Base-by-base conservation (phyloP, 306 rosid species). In the Malus fusca region DNA sequence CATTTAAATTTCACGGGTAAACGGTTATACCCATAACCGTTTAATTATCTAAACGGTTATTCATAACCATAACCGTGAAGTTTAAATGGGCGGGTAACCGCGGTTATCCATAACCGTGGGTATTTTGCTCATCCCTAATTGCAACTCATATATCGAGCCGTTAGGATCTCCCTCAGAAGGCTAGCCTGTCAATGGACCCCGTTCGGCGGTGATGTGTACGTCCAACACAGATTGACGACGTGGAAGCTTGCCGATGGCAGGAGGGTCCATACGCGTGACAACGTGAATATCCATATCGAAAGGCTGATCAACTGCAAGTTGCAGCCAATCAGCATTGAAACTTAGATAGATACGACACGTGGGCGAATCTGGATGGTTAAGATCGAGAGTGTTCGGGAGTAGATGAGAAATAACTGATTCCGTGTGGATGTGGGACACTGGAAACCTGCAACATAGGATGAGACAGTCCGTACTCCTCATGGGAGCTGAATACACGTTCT, bases 321-420 rank as follows among this genome's bases (percentile, higher is more conserved):
- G 14, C 31, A 15, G 44, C 61, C 3, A 37, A 71, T 40, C 1
- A 75, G 82, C 80, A 19, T 33, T 5, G 15, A 65, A 25, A 17
- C 40, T 31, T 12, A 66, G 72, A 70, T 40, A 42, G 44, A 59
- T 0, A 0, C 0, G 62, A 79, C 88, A 88, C 88, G 86, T 90
- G 93, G 82, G 83, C 2, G 14, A 5, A 46, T 66, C 73, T 74
- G 14, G 64, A 73, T 81, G 88, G 87, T 74, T 81, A 73, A 61
- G 43, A 48, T 13, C 81, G 74, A 73, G 82, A 58, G 70, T 46
- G 35, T 56, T 83, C 77, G 82, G 69, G 84, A 80, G 22, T 66
- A 10, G 31, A 35, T 31, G 62, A 59, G 78, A 75, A 46, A 66
- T 63, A 21, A 63, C 52, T 65, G 37, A 48, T 71, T 23, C 15